Percentiles rank a stretch among this genome's conserved stretches.
phyloP scores from a whole-genome alignment of 2,329 filamentous ascomycete genomes.

The Trichoderma gracile region DNA sequence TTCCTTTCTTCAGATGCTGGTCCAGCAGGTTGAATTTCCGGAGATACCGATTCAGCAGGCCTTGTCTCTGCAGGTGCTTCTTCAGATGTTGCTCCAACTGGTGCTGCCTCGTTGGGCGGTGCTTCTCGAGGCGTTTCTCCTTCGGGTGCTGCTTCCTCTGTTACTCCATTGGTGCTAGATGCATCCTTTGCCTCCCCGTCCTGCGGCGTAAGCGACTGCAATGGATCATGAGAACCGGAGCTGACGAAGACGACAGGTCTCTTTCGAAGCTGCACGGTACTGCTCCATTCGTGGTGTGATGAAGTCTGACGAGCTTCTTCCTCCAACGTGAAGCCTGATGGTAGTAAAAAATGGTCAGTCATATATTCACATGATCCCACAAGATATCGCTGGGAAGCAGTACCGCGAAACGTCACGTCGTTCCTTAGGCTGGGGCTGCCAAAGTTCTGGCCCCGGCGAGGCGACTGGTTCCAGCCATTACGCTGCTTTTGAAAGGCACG shows the following conservation, averaged over 20 bases:
- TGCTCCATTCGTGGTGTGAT: slow-evolving; percentile 46
- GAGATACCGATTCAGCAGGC: neutral
- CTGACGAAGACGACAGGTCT: slow-evolving; percentile 56
- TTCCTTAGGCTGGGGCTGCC: slow-evolving; percentile 30
- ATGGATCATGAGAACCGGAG: slow-evolving; percentile 53
- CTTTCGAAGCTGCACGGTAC: slow-evolving; percentile 44
- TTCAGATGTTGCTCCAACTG: neutral
- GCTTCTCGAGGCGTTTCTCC: slow-evolving; percentile 17
- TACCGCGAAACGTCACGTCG: no score
- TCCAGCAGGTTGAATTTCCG: no score
- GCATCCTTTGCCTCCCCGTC: slow-evolving; percentile 5
- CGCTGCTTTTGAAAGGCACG: slow-evolving; percentile 8
- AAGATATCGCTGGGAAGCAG: neutral
- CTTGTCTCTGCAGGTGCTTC: neutral
- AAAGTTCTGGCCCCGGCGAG: neutral
- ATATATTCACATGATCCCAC: neutral
- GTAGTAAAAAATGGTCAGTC: neutral
- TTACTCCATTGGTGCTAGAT: neutral
- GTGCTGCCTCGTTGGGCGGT: neutral
- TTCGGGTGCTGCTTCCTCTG: slow-evolving; percentile 18
- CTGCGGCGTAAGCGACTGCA: slow-evolving; percentile 31
- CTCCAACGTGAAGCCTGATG: slow-evolving; percentile 43
- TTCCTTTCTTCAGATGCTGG: no score
- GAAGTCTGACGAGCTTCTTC: slow-evolving; percentile 54
- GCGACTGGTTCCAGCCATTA: neutral